Conservation (phyloP, 2,329 filamentous ascomycete species). For the Aspergillus fijiensis region DNA sequence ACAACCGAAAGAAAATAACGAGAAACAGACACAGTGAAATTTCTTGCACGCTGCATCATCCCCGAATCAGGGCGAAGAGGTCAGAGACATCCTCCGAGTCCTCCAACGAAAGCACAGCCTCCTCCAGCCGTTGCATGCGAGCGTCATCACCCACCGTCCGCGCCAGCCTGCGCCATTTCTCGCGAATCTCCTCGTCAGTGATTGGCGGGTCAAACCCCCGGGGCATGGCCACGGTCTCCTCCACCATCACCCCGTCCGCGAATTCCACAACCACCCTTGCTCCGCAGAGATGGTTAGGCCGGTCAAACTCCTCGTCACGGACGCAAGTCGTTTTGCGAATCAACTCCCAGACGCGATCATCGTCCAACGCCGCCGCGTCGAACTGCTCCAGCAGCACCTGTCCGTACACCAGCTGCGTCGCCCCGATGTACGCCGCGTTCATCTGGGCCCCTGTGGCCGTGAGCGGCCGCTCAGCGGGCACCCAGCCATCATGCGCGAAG, state of each 20-base stretch:
- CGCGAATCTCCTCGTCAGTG: conserved; percentile 7
- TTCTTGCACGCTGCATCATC: no score
- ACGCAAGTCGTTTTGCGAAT: conserved; percentile 1
- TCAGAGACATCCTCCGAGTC: no score
- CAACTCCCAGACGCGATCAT: conserved; percentile 1
- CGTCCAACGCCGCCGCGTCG: background rate
- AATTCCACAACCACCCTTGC: background rate
- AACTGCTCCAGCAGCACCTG: conserved; percentile 9
- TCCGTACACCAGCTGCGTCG: conserved; percentile 7
- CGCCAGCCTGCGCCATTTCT: background rate
- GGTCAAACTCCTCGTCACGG: background rate
- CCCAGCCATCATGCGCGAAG: conserved; percentile 7
- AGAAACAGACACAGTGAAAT: no score
- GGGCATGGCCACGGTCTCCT: background rate
- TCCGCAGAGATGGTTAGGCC: background rate
- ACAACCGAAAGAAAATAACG: no score
- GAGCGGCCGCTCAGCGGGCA: conserved; percentile 16
- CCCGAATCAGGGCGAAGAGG: no score
- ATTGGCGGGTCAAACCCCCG: conserved; percentile 1
- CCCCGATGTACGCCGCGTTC: conserved; percentile 10
- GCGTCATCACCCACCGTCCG: no score
- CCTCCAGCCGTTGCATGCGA: no score
- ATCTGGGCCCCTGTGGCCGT: conserved; percentile 11
- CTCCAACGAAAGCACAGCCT: no score
- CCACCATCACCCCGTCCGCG: background rate